Evolutionary conservation across 768 basidiomycete species (phyloP).

Genomic region (Pleurotus sapidus): DNA sequence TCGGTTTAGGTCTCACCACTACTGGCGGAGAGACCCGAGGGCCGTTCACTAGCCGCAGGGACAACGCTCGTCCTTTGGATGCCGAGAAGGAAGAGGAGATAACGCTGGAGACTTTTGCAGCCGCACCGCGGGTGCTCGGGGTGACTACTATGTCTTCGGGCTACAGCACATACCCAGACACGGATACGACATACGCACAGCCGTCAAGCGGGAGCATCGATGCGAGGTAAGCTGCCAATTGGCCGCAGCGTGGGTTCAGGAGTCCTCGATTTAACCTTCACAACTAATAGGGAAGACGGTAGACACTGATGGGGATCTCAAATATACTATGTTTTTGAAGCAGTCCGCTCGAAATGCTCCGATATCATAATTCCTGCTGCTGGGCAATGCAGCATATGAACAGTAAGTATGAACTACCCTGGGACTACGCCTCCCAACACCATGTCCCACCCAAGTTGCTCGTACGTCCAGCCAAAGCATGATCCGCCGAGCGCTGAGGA

Average conservation of each 20-base stretch:
- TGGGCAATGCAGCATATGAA: too few relatives aligned
- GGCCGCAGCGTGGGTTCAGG: too few relatives aligned
- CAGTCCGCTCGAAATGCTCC: too few relatives aligned
- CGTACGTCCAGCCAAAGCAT: slow-evolving; percentile 35
- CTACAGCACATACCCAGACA: not conserved
- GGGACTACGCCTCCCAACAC: slow-evolving; percentile 19
- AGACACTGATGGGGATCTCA: too few relatives aligned
- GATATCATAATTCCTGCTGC: too few relatives aligned
- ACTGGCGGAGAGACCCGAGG: slow-evolving; percentile 8
- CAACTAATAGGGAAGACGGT: too few relatives aligned
- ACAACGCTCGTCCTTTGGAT: not conserved
- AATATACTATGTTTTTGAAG: too few relatives aligned
- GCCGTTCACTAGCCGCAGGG: not conserved
- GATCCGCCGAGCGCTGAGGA: slow-evolving; percentile 23
- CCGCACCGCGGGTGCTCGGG: not conserved
- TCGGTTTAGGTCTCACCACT: slow-evolving; percentile 31
- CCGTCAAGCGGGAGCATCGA: not conserved
- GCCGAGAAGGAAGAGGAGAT: not conserved
- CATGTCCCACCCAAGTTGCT: slow-evolving; percentile 35
- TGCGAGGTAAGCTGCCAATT: not conserved
- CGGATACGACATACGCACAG: not conserved
- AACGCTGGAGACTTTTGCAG: not conserved
- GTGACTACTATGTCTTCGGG: not conserved
- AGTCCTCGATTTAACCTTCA: too few relatives aligned
- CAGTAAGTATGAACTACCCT: too few relatives aligned